Evolutionary conservation across 129 eudicot species (phyloP).

Genomic region (Chrysanthemum makinoi): DNA sequence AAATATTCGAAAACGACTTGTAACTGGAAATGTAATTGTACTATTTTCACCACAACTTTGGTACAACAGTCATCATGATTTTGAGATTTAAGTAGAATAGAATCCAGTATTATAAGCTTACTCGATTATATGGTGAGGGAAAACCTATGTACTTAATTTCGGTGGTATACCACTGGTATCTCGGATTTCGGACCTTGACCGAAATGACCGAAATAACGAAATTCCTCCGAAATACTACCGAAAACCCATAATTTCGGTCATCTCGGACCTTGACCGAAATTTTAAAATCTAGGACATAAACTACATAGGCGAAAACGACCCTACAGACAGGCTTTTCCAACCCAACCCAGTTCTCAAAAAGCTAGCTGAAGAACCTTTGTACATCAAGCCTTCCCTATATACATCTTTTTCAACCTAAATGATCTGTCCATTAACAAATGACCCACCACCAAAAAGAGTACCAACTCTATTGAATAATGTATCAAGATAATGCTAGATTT

Average conservation of each 20-base stretch:
- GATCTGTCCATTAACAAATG: conserved; percentile 2
- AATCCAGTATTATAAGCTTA: neutral
- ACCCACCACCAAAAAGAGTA: neutral
- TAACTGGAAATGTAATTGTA: neutral
- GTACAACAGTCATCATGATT: neutral
- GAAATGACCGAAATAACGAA: too few relatives aligned
- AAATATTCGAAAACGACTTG: too few relatives aligned
- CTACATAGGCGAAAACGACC: neutral
- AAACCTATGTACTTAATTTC: too few relatives aligned
- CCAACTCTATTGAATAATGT: neutral
- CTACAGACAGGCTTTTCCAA: neutral
- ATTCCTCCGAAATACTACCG: too few relatives aligned
- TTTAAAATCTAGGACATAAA: too few relatives aligned
- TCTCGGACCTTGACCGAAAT: too few relatives aligned
- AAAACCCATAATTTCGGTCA: too few relatives aligned
- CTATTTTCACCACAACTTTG: neutral
- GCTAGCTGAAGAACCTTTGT: conserved; percentile 3
- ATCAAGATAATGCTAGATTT: neutral
- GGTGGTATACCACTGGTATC: too few relatives aligned
- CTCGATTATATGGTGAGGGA: neutral
- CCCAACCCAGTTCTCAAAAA: conserved; percentile 4
- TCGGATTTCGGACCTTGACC: too few relatives aligned
- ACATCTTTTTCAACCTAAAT: neutral
- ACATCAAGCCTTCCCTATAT: neutral
- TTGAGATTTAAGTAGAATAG: neutral